phyloP scores from a whole-genome alignment of 352 stramenopile species.

The Globisporangium radiosum region DNA sequence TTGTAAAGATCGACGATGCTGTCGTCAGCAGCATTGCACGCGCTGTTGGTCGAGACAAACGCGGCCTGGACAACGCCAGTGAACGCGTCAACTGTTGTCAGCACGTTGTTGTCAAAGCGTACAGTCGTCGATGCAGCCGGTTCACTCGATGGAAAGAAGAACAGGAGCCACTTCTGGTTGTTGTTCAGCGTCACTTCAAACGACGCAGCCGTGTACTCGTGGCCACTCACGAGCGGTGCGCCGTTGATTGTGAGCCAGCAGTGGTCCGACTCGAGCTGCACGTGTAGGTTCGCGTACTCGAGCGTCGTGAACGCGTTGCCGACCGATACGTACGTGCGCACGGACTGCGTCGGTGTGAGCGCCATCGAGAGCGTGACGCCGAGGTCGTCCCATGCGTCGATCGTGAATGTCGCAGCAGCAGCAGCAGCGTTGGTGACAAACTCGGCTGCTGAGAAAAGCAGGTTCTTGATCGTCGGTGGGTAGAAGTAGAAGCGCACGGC shows the following conservation, averaged over 20 bases:
- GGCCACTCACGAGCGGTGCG: constrained; percentile 24
- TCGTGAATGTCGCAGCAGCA: constrained; percentile 21
- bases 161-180: constrained; percentile 64
- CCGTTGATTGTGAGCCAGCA: constrained; percentile 53
- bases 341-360: constrained; percentile 4
- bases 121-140: constrained; percentile 8
- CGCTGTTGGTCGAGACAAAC: constrained; percentile 44
- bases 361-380: constrained; percentile 47
- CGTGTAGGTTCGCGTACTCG: constrained; percentile 56
- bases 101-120: constrained; percentile 37
- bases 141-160: constrained; percentile 34
- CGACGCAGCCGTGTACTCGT: constrained; percentile 26
- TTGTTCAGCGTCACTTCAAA: constrained; percentile 75
- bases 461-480: constrained; percentile 64
- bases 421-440: constrained; percentile 9
- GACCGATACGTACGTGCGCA: constrained; percentile 57
- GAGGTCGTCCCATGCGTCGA: constrained; percentile 74
- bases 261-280: constrained; percentile 60
- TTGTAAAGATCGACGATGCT: constrained; percentile 58
- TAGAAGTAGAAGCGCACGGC: constrained; percentile 85
- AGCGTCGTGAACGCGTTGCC: constrained; percentile 78
- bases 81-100: constrained; percentile 48
- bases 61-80: constrained; percentile 59
- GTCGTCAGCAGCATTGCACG: constrained; percentile 12
- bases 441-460: constrained; percentile 59